Conservation (phyloP, 73 alveolate genomes). For the Stentor coeruleus region DNA sequence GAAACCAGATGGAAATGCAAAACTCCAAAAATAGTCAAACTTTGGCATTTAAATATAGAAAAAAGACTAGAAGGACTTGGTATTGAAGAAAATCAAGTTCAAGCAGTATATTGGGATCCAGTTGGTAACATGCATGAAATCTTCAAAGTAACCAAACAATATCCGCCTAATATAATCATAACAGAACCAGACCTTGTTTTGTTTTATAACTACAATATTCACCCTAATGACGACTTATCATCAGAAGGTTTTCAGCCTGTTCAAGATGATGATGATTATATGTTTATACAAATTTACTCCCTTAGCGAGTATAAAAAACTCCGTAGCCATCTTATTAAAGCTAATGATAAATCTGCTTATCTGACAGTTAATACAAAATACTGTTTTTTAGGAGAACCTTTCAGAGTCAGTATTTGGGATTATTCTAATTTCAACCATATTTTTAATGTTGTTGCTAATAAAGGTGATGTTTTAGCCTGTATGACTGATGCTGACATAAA, state of each 20-base stretch:
- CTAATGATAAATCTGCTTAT: neutral
- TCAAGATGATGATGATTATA: neutral
- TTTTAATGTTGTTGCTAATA: neutral
- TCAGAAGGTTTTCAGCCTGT: neutral
- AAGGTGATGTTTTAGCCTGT: neutral
- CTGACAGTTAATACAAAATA: too few relatives aligned
- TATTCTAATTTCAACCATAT: neutral
- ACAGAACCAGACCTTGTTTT: neutral
- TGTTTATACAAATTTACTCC: too few relatives aligned
- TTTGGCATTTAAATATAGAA: neutral
- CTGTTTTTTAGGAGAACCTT: neutral
- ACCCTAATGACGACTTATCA: too few relatives aligned
- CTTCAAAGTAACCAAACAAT: too few relatives aligned
- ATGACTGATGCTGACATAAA: neutral
- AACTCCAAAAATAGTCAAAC: neutral
- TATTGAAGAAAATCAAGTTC: neutral
- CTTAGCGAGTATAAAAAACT: neutral
- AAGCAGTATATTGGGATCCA: neutral
- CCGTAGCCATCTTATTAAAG: neutral
- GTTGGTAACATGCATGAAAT: neutral
- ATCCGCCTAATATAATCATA: too few relatives aligned
- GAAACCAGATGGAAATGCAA: neutral
- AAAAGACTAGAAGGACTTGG: neutral
- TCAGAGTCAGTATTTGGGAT: neutral
- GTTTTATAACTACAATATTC: too few relatives aligned